phyloP scores from a whole-genome alignment of 305 asterid species.

The Petunia hybrid region DNA sequence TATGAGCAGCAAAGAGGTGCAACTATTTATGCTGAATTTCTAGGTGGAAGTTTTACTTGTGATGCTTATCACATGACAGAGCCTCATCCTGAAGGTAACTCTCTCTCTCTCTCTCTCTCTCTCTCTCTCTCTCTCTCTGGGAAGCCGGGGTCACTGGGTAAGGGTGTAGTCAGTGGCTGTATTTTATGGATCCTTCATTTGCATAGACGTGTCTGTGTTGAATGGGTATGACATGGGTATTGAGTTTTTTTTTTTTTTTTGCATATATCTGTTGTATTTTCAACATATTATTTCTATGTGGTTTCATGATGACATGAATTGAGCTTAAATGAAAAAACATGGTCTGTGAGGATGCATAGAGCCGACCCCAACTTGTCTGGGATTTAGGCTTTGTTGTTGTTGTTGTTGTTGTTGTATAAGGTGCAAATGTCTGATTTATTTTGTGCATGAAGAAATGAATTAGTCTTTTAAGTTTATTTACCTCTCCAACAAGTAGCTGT shows the following conservation, averaged over 20 bases:
- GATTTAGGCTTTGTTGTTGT: no score
- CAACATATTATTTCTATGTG: no score
- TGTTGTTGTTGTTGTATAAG: no score
- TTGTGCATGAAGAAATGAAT: constrained; percentile 20
- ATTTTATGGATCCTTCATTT: not conserved
- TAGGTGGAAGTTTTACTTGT: constrained; percentile 96
- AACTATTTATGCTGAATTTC: constrained; percentile 86
- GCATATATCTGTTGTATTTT: no score
- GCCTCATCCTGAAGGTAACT: constrained; percentile 91
- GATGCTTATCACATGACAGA: constrained; percentile 97
- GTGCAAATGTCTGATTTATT: constrained; percentile 8
- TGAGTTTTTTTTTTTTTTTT: no score
- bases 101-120: not conserved
- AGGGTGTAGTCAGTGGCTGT: no score
- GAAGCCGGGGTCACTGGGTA: no score
- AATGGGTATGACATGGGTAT: not conserved
- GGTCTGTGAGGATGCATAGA: no score
- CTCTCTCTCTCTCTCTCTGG: no score
- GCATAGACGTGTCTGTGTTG: not conserved
- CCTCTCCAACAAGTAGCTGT: constrained; percentile 3
- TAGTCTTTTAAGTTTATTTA: constrained; percentile 1
- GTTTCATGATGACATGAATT: no score
- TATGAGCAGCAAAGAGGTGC: constrained; percentile 84
- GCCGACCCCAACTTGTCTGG: no score
- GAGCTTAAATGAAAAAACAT: no score